These are phyloP conservation scores for Pelargonium myrrhifolium DNA, from an alignment of 441 rosid species.

Conservation along the genomic window DNA sequence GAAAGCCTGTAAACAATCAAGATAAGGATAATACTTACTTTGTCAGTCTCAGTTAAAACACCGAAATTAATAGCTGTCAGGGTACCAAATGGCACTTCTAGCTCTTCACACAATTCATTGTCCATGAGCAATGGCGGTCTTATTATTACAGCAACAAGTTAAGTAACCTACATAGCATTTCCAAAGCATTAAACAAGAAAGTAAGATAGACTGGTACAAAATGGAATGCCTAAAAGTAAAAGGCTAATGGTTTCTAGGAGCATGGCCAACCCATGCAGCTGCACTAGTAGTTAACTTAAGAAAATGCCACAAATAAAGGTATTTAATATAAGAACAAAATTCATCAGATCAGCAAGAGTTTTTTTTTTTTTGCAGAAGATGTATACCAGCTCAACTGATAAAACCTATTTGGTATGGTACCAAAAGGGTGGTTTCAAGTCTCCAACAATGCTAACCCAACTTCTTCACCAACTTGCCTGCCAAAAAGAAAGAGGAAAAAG, in stretches of 20 bases:
- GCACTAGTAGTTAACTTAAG: neutral
- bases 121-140: conserved; percentile 22
- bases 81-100: conserved; percentile 40
- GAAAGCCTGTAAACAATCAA: conserved; percentile 6
- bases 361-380: conserved; percentile 1
- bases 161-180: conserved; percentile 24
- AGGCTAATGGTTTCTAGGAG: neutral
- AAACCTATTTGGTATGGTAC: conserved; percentile 2
- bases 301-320: neutral
- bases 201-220: neutral
- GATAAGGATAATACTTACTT: conserved; percentile 30
- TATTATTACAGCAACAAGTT: conserved; percentile 15
- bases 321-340: neutral
- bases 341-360: conserved; percentile 5
- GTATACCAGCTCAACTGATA: neutral
- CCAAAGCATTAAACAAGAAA: conserved; percentile 12
- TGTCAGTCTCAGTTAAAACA: conserved; percentile 48
- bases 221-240: neutral
- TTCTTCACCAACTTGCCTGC: conserved; percentile 8
- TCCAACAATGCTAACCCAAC: neutral
- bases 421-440: conserved; percentile 7
- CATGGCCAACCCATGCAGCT: neutral
- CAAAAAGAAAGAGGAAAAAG: neutral
- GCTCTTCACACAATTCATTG: conserved; percentile 32
- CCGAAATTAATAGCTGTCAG: conserved; percentile 45